Evolutionary conservation across 495 filamentous ascomycete species (phyloP).

Genomic region (Friedmanniomyces simplex): DNA sequence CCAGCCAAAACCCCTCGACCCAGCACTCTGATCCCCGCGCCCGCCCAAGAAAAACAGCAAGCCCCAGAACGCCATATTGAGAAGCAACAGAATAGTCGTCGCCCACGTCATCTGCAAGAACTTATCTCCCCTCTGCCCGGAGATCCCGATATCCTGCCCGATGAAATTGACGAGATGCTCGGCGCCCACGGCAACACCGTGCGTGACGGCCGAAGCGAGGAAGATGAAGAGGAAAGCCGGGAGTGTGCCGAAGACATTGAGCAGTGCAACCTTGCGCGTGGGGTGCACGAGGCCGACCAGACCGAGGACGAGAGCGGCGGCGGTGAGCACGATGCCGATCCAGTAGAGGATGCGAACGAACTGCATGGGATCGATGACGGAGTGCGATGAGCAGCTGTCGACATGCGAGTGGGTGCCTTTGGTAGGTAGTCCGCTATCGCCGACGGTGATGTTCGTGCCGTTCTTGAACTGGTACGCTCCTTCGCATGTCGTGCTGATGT

Average conservation of each 20-base stretch:
- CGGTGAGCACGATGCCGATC: constrained; percentile 48
- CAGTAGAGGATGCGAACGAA: constrained; percentile 54
- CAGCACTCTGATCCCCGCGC: not conserved
- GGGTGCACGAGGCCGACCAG: constrained; percentile 32
- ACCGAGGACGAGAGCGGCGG: constrained; percentile 43
- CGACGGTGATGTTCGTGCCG: constrained; percentile 35
- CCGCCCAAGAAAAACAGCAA: not conserved
- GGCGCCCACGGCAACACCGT: constrained; percentile 47
- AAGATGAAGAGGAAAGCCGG: constrained; percentile 37
- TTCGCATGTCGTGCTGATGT: constrained; percentile 58
- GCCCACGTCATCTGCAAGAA: constrained; percentile 55
- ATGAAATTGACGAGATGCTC: constrained; percentile 48
- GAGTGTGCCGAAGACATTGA: constrained; percentile 36
- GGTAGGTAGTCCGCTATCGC: not conserved
- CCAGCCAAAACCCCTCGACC: not conserved
- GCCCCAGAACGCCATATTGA: constrained; percentile 35
- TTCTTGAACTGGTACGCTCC: constrained; percentile 45
- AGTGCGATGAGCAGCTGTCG: constrained; percentile 49
- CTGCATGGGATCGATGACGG: constrained; percentile 49
- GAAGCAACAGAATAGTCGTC: constrained; percentile 40
- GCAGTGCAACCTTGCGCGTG: constrained; percentile 27
- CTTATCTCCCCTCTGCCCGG: constrained; percentile 42
- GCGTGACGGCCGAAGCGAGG: constrained; percentile 56
- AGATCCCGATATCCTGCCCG: constrained; percentile 44
- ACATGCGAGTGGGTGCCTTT: constrained; percentile 39